phyloP scores from a whole-genome alignment of 1,139 yeast species.

The Saccharomyces hybrid region DNA sequence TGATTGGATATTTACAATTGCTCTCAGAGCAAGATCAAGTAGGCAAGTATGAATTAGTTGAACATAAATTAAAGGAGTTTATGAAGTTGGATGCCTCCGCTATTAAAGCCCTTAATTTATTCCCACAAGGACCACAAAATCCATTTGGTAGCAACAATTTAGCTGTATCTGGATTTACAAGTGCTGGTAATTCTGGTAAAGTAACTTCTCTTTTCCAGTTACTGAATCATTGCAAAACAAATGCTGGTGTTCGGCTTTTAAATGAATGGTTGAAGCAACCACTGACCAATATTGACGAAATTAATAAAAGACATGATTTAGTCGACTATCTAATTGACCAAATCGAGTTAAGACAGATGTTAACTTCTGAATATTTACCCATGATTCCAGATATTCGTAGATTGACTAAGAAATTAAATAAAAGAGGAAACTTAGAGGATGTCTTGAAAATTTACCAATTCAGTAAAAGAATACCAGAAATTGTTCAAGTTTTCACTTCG shows the following conservation, averaged over 20 bases:
- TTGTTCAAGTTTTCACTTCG: conserved; percentile 44
- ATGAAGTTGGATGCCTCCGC: conserved; percentile 93
- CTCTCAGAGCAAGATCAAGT: conserved; percentile 48
- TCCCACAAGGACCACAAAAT: conserved; percentile 43
- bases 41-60: conserved; percentile 48
- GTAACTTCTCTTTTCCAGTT: conserved; percentile 71
- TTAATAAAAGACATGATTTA: conserved; percentile 60
- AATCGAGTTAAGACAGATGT: conserved; percentile 52
- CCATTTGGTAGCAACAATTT: conserved; percentile 16
- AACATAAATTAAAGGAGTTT: conserved; percentile 64
- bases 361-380: conserved; percentile 61
- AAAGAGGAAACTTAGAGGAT: conserved; percentile 64
- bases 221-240: conserved; percentile 78
- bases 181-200: conserved; percentile 39
- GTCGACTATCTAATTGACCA: conserved; percentile 71
- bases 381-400: conserved; percentile 80
- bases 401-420: conserved; percentile 56
- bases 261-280: conserved; percentile 98
- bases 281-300: conserved; percentile 52
- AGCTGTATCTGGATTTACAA: conserved; percentile 19
- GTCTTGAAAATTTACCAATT: conserved; percentile 86
- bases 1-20: conserved; percentile 48
- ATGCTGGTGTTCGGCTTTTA: conserved; percentile 76
- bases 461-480: conserved; percentile 60
- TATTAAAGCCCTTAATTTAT: conserved; percentile 74